Base-by-base conservation (phyloP, 225 moss, liverwort and hornwort species). In the Bryum argenteum region DNA sequence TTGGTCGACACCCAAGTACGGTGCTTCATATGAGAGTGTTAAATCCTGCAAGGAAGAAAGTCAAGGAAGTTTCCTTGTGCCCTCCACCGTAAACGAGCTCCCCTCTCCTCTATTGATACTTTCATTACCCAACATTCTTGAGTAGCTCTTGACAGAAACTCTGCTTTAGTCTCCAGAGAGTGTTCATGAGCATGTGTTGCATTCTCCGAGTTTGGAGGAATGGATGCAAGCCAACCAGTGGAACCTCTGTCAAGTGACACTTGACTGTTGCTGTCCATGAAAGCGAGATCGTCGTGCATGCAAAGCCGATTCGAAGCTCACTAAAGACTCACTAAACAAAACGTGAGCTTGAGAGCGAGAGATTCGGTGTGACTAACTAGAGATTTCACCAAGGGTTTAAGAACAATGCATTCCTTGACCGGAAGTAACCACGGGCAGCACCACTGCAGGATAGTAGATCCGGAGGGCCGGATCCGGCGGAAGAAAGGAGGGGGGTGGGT, bases 401-500 rank as follows among this genome's bases (percentile, higher is more conserved):
- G 68, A 77, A 11, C n/a, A 59, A 72, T 81, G 78, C 42, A 74
- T 24, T 55, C 83, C 78, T 83, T 83, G 78, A 86, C 80, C 14
- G 65, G 69, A 81, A 53, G 47, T 14, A 44, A 44, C 44, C 2
- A 44, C 18, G 48, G 5, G 18, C 26, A 87, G 87, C 83, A 87
- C 73, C 75, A 66, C 39, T 76, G 83, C 63, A 80, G 70, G 66
- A 64, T 87, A 58, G 83, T 83, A 1, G 81, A 87, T 67, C 83
- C 83, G 0, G 81, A 83, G 59, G 83, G 87, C 11, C 76, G 62
- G 66, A 78, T 83, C 73, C 65, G 54, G 24, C 68, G 80, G 57
- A 78, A 78, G 75, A 87, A 83, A 80, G 87, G 87, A 57, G 83
- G 83, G 18, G 78, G 81, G 21, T 87, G 87, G 87, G 24, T 87